Conservation (phyloP, 2,329 filamentous ascomycete species). For the Thielaviopsis euricoi region DNA sequence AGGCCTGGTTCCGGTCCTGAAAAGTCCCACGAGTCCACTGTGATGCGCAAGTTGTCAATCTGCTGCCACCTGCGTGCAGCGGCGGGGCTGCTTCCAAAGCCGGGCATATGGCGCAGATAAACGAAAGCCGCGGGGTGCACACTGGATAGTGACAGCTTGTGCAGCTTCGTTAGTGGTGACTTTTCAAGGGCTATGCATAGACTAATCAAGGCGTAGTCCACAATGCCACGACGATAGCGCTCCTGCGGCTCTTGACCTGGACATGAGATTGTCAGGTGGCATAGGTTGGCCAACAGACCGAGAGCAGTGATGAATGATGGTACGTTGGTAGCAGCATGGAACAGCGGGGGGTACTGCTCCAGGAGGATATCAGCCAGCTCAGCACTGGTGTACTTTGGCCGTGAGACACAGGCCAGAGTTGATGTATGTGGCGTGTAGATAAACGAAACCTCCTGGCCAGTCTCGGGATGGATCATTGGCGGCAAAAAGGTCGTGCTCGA, state of each 20-base stretch:
- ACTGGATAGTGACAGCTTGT: conserved; percentile 53
- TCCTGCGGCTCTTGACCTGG: conserved; percentile 53
- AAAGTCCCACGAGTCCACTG: conserved; percentile 55
- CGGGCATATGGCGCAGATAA: conserved; percentile 59
- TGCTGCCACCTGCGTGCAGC: conserved; percentile 61
- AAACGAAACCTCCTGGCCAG: conserved; percentile 64
- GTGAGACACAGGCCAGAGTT: conserved; percentile 40
- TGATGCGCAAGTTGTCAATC: conserved; percentile 56
- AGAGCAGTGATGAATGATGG: conserved; percentile 67
- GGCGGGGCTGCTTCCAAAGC: conserved; percentile 58
- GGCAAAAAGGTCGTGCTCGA: conserved; percentile 65
- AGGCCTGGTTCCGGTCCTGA: conserved; percentile 39
- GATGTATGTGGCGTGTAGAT: conserved; percentile 64
- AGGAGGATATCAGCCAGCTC: conserved; percentile 69
- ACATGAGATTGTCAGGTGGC: conserved; percentile 61
- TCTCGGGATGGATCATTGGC: conserved; percentile 63
- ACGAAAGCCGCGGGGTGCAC: conserved; percentile 62
- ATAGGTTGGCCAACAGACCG: conserved; percentile 48
- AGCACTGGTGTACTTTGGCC: conserved; percentile 64
- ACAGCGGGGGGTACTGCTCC: conserved; percentile 74
- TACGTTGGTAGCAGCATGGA: conserved; percentile 79
- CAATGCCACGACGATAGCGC: conserved; percentile 57
- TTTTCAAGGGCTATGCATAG: conserved; percentile 70
- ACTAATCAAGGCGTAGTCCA: conserved; percentile 81
- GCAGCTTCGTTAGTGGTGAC: conserved; percentile 46